phyloP scores from a whole-genome alignment of 257 asterid genomes.

The Primulina eburnea region DNA sequence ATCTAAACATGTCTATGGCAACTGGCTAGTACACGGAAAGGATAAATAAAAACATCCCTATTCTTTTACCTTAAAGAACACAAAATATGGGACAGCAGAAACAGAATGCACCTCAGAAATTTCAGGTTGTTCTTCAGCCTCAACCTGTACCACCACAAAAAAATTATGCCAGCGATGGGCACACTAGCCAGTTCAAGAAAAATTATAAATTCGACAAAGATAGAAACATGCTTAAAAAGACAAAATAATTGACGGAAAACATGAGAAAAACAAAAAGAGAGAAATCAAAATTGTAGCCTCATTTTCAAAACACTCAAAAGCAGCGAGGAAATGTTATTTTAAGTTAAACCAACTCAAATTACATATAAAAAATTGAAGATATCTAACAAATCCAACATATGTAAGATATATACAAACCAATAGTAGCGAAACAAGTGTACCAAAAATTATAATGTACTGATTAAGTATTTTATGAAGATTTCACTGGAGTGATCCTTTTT shows the following conservation, averaged over 20 bases:
- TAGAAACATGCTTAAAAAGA: conserved; percentile 7
- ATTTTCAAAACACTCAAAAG: conserved; percentile 6
- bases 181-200: conserved; percentile 12
- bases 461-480: neutral
- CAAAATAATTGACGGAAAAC: neutral
- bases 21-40: neutral
- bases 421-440: neutral
- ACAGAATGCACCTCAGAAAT: conserved; percentile 82
- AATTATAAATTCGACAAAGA: neutral
- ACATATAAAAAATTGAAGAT: neutral
- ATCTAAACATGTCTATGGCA: conserved; percentile 7
- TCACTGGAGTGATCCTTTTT: neutral
- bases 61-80: conserved; percentile 71
- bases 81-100: conserved; percentile 89
- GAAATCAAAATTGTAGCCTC: conserved; percentile 17
- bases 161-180: conserved; percentile 16
- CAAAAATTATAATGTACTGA: neutral
- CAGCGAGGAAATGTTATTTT: neutral
- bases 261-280: conserved; percentile 1
- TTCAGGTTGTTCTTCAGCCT: conserved; percentile 98
- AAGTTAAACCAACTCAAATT: neutral
- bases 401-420: neutral
- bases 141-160: conserved; percentile 54
- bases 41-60: conserved; percentile 4
- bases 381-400: neutral